Percentiles rank a stretch among this genome's conserved stretches.
Evolutionary conservation across 1,284 basidiomycete genomes (phyloP).

Genomic region (Trametes hirsuta): DNA sequence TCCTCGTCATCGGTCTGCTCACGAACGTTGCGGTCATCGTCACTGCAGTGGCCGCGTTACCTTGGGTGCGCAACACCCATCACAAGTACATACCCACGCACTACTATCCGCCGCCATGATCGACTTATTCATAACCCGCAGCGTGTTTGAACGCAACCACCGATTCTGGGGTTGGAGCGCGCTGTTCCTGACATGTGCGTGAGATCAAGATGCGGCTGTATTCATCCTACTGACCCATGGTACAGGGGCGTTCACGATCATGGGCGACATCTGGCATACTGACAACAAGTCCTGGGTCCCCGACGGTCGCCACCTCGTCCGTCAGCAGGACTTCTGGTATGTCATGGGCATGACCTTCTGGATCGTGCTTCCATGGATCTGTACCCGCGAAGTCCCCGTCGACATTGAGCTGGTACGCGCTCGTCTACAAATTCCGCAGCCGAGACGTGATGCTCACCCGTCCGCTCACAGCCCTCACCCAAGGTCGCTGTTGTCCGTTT

Average conservation of each 20-base stretch:
- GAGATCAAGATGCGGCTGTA: not conserved
- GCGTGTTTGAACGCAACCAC: slow-evolving; percentile 75
- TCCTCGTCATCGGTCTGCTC: slow-evolving; percentile 60
- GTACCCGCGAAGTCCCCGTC: slow-evolving; percentile 71
- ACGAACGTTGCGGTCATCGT: slow-evolving; percentile 59
- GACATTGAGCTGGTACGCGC: slow-evolving; percentile 71
- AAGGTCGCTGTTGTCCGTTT: slow-evolving; percentile 64
- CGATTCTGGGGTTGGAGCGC: slow-evolving; percentile 77
- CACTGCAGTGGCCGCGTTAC: slow-evolving; percentile 63
- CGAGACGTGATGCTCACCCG: slow-evolving; percentile 3
- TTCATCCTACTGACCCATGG: not conserved
- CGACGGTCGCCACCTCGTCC: slow-evolving; percentile 55
- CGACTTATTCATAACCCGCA: slow-evolving; percentile 31
- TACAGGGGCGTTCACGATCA: slow-evolving; percentile 65
- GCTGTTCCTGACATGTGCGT: slow-evolving; percentile 59
- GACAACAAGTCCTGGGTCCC: slow-evolving; percentile 57
- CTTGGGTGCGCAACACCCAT: slow-evolving; percentile 74
- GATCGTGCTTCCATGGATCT: slow-evolving; percentile 78
- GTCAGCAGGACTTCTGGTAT: slow-evolving; percentile 78
- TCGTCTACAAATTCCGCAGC: not conserved
- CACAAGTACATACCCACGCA: slow-evolving; percentile 60
- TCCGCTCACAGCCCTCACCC: slow-evolving; percentile 50
- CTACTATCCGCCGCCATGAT: not conserved
- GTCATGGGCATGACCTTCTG: slow-evolving; percentile 72
- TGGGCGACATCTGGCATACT: slow-evolving; percentile 62